Percentiles rank a stretch among this genome's conserved stretches.
Evolutionary conservation across 2,329 filamentous ascomycete species (phyloP).

Genomic region (Aspergillus sp.): DNA sequence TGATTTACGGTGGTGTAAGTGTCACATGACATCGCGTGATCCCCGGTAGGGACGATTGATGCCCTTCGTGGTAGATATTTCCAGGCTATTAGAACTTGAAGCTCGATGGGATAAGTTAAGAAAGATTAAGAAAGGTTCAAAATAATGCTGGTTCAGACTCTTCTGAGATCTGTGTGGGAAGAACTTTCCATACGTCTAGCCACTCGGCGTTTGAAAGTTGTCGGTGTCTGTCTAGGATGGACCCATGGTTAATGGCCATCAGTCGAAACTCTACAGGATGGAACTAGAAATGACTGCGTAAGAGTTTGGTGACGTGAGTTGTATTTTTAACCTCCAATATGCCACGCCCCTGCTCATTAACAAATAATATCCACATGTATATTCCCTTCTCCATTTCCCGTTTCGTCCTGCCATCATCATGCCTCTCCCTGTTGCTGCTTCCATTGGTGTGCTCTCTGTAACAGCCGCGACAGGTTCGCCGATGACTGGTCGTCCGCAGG

Average conservation of each 20-base stretch:
- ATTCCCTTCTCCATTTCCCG: not conserved
- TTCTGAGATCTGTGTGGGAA: not conserved
- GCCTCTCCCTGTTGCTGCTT: slow-evolving; percentile 59
- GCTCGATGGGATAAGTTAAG: not conserved
- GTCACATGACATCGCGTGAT: not conserved
- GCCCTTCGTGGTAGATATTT: too few relatives aligned
- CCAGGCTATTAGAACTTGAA: not conserved
- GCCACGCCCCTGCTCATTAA: not conserved
- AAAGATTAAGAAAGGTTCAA: not conserved
- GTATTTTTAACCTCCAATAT: not conserved
- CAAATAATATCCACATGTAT: not conserved
- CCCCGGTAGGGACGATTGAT: too few relatives aligned
- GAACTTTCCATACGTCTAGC: not conserved
- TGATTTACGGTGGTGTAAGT: not conserved
- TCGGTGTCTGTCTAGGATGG: not conserved
- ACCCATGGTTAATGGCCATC: too few relatives aligned
- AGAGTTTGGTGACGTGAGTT: not conserved
- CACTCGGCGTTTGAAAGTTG: not conserved
- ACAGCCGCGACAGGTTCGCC: slow-evolving; percentile 76
- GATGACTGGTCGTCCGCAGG: slow-evolving; percentile 88
- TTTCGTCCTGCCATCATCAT: not conserved
- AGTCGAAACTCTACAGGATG: not conserved
- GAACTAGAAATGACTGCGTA: not conserved
- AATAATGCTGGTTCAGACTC: too few relatives aligned
- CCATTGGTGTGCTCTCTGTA: slow-evolving; percentile 86